Evolutionary conservation across 495 filamentous ascomycete genomes (phyloP).

Genomic region (Trichoderma erinaceum): DNA sequence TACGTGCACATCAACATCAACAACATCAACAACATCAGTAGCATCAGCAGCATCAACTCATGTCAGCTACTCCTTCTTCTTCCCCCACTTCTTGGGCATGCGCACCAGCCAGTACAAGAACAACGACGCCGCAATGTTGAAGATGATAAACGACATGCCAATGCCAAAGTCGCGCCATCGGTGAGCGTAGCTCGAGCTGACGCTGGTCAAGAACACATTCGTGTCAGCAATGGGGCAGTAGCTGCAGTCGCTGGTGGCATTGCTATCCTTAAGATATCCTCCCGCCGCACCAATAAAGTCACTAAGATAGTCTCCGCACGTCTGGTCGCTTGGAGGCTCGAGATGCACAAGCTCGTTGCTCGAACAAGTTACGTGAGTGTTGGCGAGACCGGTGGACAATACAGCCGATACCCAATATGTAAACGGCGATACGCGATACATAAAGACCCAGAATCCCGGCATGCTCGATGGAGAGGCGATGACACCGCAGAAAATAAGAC

Average conservation of each 20-base stretch:
- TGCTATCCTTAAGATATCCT: conserved; percentile 44
- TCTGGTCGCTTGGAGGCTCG: conserved; percentile 40
- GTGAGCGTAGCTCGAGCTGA: conserved; percentile 37
- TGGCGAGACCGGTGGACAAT: conserved; percentile 45
- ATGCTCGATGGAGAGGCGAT: conserved; percentile 46
- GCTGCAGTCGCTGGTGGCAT: conserved; percentile 43
- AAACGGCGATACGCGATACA: conserved; percentile 60
- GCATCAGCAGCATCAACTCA: too few relatives aligned
- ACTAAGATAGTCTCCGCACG: conserved; percentile 45
- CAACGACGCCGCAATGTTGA: conserved; percentile 56
- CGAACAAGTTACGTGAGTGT: conserved; percentile 43
- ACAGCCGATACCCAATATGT: conserved; percentile 52
- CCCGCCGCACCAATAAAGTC: conserved; percentile 30
- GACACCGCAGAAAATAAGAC: conserved; percentile 47
- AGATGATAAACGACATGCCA: conserved; percentile 52
- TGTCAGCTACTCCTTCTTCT: conserved; percentile 13
- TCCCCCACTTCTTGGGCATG: conserved; percentile 48
- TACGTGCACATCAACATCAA: too few relatives aligned
- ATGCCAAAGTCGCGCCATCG: conserved; percentile 36
- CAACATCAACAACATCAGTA: too few relatives aligned
- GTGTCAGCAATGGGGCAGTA: conserved; percentile 50
- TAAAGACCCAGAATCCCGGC: conserved; percentile 64
- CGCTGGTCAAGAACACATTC: conserved; percentile 45
- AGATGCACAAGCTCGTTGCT: conserved; percentile 45
- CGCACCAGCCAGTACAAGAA: conserved; percentile 61